Base-by-base conservation (phyloP, 1,139 yeast species). In the Groenewaldozyma sp. region DNA sequence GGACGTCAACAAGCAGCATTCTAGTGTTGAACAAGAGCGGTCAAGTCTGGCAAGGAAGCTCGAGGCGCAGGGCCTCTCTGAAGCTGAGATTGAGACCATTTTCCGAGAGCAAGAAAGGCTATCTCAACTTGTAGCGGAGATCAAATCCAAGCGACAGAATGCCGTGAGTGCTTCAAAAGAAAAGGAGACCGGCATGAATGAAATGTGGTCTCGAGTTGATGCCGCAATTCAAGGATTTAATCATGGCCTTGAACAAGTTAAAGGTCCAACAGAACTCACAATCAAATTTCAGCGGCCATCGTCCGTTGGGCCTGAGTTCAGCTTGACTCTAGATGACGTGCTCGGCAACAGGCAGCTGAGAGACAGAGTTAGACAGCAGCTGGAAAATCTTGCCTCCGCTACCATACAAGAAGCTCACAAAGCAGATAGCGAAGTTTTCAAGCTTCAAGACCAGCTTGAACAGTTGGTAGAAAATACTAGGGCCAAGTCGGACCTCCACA, bases 401-500 rank as follows among this genome's bases (percentile, higher is more conserved):
- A 22, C 11, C 7, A 11, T 7, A 22, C 26, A 22, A 22, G 65
- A 68, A 34, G 70, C 73, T 14, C 76, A 77, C 53, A 63, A 61
- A 24, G 60, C 71, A 19, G 82, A 79, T 51, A 83, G 78, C 43
- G 81, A 79, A 31, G 66, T 71, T 4, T 68, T 76, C 20, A 67
- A 69, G 49, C 50, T 74, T n/a, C 82, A 78, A 52, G 83, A 78
- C 41, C 65, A 64, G 40, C 64, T 77, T 31, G 88, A 81, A 47
- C 64, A 71, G 28, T 56, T 75, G 13, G 67, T 67, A 34, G 82
- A 79, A 45, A 63, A 66, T 14, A 65, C 78, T 4, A 64, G 66
- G 31, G 82, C 79, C 40, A 74, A 75, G 52, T 66, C 69, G 27
- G 84, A 78, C 41, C 64, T 64, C 21, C 62, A 74, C n/a, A 87